Evolutionary conservation across 139 green algal genomes (phyloP).

Genomic region (Micractinium conductrix): DNA sequence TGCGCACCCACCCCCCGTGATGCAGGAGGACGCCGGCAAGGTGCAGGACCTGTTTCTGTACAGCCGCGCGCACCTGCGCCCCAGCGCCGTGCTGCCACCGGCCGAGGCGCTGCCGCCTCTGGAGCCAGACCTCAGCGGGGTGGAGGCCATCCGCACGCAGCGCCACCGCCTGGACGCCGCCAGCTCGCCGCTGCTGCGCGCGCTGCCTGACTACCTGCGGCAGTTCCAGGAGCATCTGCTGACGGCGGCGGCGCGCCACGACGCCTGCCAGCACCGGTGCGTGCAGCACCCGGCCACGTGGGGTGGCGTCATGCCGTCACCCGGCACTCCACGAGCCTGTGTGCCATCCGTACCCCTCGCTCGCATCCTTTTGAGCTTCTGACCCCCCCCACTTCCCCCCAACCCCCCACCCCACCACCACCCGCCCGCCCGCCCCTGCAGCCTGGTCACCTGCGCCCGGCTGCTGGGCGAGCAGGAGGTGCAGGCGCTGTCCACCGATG

Average conservation of each 20-base stretch:
- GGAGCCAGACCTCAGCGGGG: slow-evolving; percentile 42
- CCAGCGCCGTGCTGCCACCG: slow-evolving; percentile 45
- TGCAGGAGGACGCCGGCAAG: slow-evolving; percentile 23
- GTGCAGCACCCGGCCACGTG: too few relatives aligned
- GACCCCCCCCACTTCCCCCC: not conserved
- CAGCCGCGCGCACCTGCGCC: slow-evolving; percentile 65
- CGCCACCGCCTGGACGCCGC: slow-evolving; percentile 74
- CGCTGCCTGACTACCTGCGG: slow-evolving; percentile 87
- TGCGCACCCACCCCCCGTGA: not conserved
- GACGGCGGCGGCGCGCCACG: slow-evolving; percentile 34
- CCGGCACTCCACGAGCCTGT: too few relatives aligned
- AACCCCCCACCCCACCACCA: not conserved
- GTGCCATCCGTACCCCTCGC: not conserved
- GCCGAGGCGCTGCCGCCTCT: slow-evolving; percentile 50
- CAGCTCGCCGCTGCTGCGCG: slow-evolving; percentile 73
- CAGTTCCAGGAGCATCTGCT: slow-evolving; percentile 79
- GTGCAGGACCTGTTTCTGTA: slow-evolving; percentile 84
- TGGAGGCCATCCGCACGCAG: slow-evolving; percentile 41
- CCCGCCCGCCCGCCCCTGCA: slow-evolving; percentile 16
- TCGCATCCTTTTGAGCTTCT: not conserved
- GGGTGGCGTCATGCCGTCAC: too few relatives aligned
- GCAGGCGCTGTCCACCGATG: slow-evolving; percentile 82
- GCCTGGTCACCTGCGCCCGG: slow-evolving; percentile 62
- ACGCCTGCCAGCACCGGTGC: slow-evolving; percentile 35
- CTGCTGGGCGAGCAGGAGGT: slow-evolving; percentile 85